phyloP scores from a whole-genome alignment of 306 rosid species.

The Medicago lupulina region DNA sequence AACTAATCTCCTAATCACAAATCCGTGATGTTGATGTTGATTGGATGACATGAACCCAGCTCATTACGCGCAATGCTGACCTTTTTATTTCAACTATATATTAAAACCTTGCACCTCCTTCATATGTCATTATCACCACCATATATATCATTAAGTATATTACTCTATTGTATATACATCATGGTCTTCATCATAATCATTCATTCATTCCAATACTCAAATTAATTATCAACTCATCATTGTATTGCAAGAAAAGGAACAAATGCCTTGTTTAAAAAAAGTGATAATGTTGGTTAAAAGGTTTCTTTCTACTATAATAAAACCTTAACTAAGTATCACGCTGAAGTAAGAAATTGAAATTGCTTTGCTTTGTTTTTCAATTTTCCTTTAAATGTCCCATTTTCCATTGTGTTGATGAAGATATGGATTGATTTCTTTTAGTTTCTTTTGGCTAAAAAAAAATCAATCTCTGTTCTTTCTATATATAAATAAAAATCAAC shows the following conservation, averaged over 20 bases:
- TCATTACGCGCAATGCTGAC: constrained; percentile 45
- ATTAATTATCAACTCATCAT: constrained; percentile 31
- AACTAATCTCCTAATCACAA: constrained; percentile 14
- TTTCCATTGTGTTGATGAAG: background rate
- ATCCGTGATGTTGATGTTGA: constrained; percentile 36
- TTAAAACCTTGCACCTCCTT: constrained; percentile 1
- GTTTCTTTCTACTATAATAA: constrained; percentile 20
- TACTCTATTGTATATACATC: constrained; percentile 5
- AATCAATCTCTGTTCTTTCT: background rate
- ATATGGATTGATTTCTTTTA: background rate
- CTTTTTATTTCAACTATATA: constrained; percentile 18
- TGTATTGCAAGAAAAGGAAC: constrained; percentile 1
- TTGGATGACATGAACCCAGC: constrained; percentile 2
- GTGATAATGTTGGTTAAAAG: constrained; percentile 18
- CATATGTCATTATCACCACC: background rate
- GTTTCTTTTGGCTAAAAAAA: constrained; percentile 24
- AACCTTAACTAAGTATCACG: constrained; percentile 6
- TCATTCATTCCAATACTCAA: constrained; percentile 4
- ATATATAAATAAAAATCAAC: no score
- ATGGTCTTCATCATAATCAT: constrained; percentile 35
- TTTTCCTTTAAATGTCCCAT: background rate
- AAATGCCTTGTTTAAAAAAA: background rate
- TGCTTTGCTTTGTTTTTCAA: background rate
- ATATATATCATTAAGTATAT: background rate
- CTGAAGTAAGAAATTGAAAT: background rate